Evolutionary conservation across 768 basidiomycete genomes (phyloP), one percentile per base, ranked within the genome.

Genomic region (Suillus placidus): DNA sequence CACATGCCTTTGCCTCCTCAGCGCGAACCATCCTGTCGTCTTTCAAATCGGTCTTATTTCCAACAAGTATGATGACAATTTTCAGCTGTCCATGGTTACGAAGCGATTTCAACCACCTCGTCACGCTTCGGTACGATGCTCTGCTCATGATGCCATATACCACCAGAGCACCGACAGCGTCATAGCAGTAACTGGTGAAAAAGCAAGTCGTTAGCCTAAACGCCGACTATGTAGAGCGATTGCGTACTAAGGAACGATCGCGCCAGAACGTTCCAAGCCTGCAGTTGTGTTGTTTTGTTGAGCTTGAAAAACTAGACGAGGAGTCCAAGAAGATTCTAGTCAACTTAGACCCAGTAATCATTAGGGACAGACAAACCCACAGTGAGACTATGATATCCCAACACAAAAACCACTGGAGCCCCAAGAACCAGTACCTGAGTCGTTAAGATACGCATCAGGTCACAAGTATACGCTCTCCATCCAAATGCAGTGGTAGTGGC

Each of bases 221-320:
- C 4, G 30, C 43, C 23, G 47, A 38, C 67, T 64, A 57, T 2
- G 35, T 37, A 64, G 9, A 55, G 60, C 14, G 69, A 26, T 6
- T 26, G 73, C 89, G 77, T 63, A 93, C 92, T 95, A 95, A 74
- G 95, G 95, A 58, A 95, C 97, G 78, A 97, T 98, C 61, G 95
- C 96, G 65, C 95, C 89, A 81, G 97, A 97, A 70, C 95, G 91
- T 80, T 98, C 96, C 79, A 97, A 95, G 30, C 96, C 96, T 72
- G 96, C 96, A 71, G 97, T 99, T 35, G 34, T 26, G 34, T 35
- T 5, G 34, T 35, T 5, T 35, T 35, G 34, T 5, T 35, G 34
- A 35, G 34, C 34, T 35, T 35, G 34, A 35, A 35, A 35, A 35
- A 35, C 34, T 35, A 35, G 34, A 35, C 4, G 34, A 35, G 34